Conservation (phyloP, 2,329 filamentous ascomycete genomes). For the Botryosphaeria dothidea region DNA sequence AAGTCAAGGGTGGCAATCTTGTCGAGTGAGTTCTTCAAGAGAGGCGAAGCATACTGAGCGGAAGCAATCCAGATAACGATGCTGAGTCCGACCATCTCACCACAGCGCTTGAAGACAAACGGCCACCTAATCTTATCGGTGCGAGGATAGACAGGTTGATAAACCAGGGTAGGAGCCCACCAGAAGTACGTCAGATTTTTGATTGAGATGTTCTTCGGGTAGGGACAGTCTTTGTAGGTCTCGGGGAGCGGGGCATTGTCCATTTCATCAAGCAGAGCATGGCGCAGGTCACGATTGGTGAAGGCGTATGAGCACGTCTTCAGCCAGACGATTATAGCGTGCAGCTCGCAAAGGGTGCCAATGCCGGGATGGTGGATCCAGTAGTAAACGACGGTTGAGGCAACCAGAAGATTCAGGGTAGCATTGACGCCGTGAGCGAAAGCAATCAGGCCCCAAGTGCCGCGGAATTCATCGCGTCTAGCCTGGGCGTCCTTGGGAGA, state of each 20-base stretch:
- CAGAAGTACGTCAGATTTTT: slow-evolving; percentile 91
- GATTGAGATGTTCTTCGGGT: slow-evolving; percentile 88
- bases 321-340: slow-evolving; percentile 93
- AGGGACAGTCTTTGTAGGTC: slow-evolving; percentile 80
- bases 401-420: slow-evolving; percentile 75
- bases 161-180: slow-evolving; percentile 95
- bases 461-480: slow-evolving; percentile 63
- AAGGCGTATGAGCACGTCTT: slow-evolving; percentile 96
- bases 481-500: slow-evolving; percentile 57
- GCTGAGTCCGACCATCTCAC: slow-evolving; percentile 74
- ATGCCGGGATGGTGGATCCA: slow-evolving; percentile 91
- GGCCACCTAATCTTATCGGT: slow-evolving; percentile 79
- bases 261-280: slow-evolving; percentile 73
- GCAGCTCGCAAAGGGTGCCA: slow-evolving; percentile 84
- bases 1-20: slow-evolving; percentile 82
- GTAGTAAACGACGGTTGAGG: slow-evolving; percentile 85
- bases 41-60: slow-evolving; percentile 89
- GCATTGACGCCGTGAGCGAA: slow-evolving; percentile 82
- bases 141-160: slow-evolving; percentile 94
- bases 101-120: slow-evolving; percentile 81
- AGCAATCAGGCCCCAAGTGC: slow-evolving; percentile 78
- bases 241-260: slow-evolving; percentile 66
- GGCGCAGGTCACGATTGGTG: slow-evolving; percentile 91
- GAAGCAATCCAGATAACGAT: slow-evolving; percentile 95
- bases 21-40: slow-evolving; percentile 84